Percentiles rank a stretch among this genome's conserved stretches.
Evolutionary conservation across 768 basidiomycete species (phyloP).

Genomic region (Mrakia blollopis): DNA sequence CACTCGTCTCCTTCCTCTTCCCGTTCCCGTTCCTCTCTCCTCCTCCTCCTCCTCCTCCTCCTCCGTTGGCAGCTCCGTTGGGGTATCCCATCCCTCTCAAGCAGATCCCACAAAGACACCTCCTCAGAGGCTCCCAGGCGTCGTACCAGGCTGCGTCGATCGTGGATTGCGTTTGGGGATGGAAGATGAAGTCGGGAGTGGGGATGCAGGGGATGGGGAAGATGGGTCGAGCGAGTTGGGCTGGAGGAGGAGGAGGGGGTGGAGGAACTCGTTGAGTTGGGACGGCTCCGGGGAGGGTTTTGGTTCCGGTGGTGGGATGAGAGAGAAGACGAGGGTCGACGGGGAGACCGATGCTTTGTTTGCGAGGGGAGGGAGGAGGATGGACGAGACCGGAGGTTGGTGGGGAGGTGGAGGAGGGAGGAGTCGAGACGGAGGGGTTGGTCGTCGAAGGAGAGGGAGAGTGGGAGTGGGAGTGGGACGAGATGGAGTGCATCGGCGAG

Average conservation of each 20-base stretch:
- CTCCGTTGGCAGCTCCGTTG: background rate
- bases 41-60: background rate
- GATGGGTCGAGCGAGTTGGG: background rate
- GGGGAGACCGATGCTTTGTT: background rate
- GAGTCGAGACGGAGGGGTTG: background rate
- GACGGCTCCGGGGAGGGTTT: background rate
- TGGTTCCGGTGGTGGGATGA: background rate
- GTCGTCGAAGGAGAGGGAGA: background rate
- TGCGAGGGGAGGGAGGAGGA: background rate
- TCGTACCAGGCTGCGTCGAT: slow-evolving; percentile 4
- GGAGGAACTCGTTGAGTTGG: background rate
- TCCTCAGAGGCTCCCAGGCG: slow-evolving; percentile 18
- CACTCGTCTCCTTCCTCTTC: background rate
- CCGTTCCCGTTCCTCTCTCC: slow-evolving; percentile 1
- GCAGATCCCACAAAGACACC: slow-evolving; percentile 19
- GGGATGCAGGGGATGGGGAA: slow-evolving; percentile 19
- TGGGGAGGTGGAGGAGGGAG: slow-evolving; percentile 17
- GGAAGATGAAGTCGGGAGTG: background rate
- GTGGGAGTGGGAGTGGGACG: background rate
- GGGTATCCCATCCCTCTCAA: slow-evolving; percentile 11
- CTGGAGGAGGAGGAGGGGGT: background rate
- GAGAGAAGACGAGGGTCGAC: background rate
- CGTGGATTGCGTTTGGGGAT: background rate
- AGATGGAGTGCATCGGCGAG: slow-evolving; percentile 6
- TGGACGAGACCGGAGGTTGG: background rate